Base-by-base conservation (phyloP, 148 eudicot species). In the Heliosperma pusillum region DNA sequence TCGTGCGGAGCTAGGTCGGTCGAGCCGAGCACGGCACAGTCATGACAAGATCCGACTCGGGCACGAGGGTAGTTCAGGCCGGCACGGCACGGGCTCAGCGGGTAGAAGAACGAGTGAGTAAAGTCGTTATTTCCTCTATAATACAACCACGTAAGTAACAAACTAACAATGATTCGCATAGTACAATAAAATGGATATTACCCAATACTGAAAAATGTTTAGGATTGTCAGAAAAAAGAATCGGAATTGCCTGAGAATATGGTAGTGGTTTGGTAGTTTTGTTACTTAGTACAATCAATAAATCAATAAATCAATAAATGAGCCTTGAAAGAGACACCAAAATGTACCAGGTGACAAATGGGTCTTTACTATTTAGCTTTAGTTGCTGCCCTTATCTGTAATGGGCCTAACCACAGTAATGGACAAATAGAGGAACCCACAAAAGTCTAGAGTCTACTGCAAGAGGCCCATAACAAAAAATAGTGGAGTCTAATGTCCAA, bases 401-500 rank as follows among this genome's bases (percentile, higher is more conserved):
- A 67, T 67, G 71, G 71, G 55, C 71, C 71, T 33, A 40, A 44
- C 6, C n/a, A 67, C 2, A 42, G 27, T 20, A 67, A 67, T 67
- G 71, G 71, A 67, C 44, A 42, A 67, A 67, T 10, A 42, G 10
- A 33, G 71, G 71, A 67, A 26, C 71, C 71, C 71, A 67, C 71
- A 22, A 67, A 67, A 67, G 33, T 15, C 13, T 11, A 42, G 8
- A 67, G 19, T 12, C n/a, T 36, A 36, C 42, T 36, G 42, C 42
- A 36, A 36, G 52, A 67, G 52, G 71, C 71, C 71, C 71, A 67
- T 42, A 66, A 44, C 26, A 67, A 40, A 42, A 40, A 42, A 40
- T 67, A 40, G 71, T 67, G 71, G 71, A 67, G 71, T 40, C 71
- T 42, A 67, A 67, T 67, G 55, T 67, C 26, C 21, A 67, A 40